Base-by-base conservation (phyloP, 2,329 filamentous ascomycete species). In the Penicillium janthinellum region DNA sequence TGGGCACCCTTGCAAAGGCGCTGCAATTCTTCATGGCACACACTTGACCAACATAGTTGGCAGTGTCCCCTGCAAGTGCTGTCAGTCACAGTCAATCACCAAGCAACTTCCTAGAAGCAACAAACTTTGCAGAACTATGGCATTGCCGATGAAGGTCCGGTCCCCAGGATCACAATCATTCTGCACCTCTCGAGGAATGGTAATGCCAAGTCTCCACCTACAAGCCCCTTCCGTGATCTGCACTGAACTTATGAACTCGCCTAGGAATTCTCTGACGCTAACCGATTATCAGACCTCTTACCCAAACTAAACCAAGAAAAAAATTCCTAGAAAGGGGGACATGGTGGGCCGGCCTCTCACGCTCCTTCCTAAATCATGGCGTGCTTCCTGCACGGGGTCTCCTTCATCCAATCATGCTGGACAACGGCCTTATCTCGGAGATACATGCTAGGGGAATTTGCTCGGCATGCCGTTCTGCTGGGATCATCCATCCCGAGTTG, bases 191-290 rank as follows among this genome's bases (percentile, higher is more conserved):
- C 17, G 17, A 17, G 17, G 17, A 17, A 17, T 17, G 17, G 17
- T 17, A 17, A 17, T 17, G 17, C 17, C 17, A 17, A 17, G 17
- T 17, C 63, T 57, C 35, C 25, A 17, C 22, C 54, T 31, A 8
- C 59, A 65, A 50, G 54, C 55, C 52, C 58, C 59, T 67, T 61
- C 62, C 60, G 58, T 48, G 64, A 67, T 66, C 62, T 56, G 42
- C 64, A 57, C 61, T 65, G 61, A 64, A 57, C 56, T 22, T 10
- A 61, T 65, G 61, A 64, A 57, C 56, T 22, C 10, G 45, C 52
- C 55, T 28, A 42, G 58, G 54, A 59, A 61, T 58, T 44, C 39
- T 59, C 51, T 51, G 25, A 53, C 42, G 39, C 17, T 15, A n/a
- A 17, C 22, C 22, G 25, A 53, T 38, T 8, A 47, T 62, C 59